Base-by-base conservation (phyloP, 2,329 filamentous ascomycete species). In the Botrytis squamosa region DNA sequence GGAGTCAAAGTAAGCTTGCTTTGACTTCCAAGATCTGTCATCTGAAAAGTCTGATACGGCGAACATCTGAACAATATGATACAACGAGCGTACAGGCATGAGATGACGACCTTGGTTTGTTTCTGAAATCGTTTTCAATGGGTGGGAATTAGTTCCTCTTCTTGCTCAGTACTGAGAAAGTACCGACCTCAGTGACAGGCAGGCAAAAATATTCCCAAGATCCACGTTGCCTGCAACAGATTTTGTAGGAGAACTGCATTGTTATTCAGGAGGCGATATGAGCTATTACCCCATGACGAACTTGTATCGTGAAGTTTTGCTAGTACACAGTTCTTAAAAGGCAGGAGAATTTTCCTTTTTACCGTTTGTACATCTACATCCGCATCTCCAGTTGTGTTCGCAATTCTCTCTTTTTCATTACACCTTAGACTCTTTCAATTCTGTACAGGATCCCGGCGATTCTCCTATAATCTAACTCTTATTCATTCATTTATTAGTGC, bases 401-500 rank as follows among this genome's bases (percentile, higher is more conserved):
- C 36, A 29, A 6, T 69, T 57, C 49, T 57, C 42, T 57, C n/a
- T 14, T 57, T 59, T 40, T 68, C 22, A 29, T 57, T 69, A 29
- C n/a, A 57, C 38, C 57, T 68, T 22, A 42, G 52, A 40, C 18
- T 55, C 25, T 68, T 69, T 71, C 55, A 69, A 38, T 57, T 57
- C 36, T 68, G 38, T 42, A 68, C 40, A 57, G 66, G 72, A 73
- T 73, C 72, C 72, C 29, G 72, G 72, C 33, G 72, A 73, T 73
- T 70, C 72, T 44, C 25, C 25, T 71, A 38, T 59, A 49, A 49
- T 62, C 44, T 64, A 73, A 59, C 42, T 71, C 33, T 52, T 64
- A 73, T 71, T 60, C 55, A 63, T 70, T 73, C 67, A 62, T 73
- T 71, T 38, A 8, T 71, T 64, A 38, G 72, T 73, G 72, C 72